A percentile compares a stretch with the other conserved stretches of the same genome.
Evolutionary conservation across 176 grass and related monocot species (phyloP).

Genomic region (Hordeum marinum): DNA sequence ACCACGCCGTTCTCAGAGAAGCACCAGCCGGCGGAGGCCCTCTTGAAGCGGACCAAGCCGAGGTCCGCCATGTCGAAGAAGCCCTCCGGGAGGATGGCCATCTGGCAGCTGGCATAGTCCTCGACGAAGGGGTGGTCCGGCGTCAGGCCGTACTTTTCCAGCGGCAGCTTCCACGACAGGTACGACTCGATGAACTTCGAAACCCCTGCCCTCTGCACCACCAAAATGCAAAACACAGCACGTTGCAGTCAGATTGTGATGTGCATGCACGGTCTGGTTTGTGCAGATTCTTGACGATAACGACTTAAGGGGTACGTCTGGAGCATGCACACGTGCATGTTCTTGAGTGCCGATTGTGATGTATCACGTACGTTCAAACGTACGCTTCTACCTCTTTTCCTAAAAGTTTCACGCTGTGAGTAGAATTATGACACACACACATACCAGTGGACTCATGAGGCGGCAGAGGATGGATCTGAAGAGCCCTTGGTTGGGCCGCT

Average conservation of each 20-base stretch:
- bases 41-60: slow-evolving; percentile 54
- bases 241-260: neutral
- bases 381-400: no score
- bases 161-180: slow-evolving; percentile 80
- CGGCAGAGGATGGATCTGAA: slow-evolving; percentile 64
- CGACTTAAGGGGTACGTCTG: neutral
- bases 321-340: slow-evolving; percentile 9
- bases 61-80: slow-evolving; percentile 90
- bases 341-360: no score
- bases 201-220: slow-evolving; percentile 55
- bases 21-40: slow-evolving; percentile 47
- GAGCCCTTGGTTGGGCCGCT: slow-evolving; percentile 68
- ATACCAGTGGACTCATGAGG: slow-evolving; percentile 76
- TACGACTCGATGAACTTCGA: slow-evolving; percentile 97
- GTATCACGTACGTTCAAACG: no score
- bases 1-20: slow-evolving; percentile 76
- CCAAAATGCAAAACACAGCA: neutral
- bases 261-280: no score
- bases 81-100: slow-evolving; percentile 89
- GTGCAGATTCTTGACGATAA: neutral
- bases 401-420: neutral
- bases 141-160: slow-evolving; percentile 74
- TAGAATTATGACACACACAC: neutral
- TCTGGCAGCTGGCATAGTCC: slow-evolving; percentile 96
- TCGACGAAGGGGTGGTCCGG: slow-evolving; percentile 94